These are phyloP conservation scores for Acanthamoeba lenticulata DNA, from an alignment of 208 protist genomes.

Conservation along the genomic window DNA sequence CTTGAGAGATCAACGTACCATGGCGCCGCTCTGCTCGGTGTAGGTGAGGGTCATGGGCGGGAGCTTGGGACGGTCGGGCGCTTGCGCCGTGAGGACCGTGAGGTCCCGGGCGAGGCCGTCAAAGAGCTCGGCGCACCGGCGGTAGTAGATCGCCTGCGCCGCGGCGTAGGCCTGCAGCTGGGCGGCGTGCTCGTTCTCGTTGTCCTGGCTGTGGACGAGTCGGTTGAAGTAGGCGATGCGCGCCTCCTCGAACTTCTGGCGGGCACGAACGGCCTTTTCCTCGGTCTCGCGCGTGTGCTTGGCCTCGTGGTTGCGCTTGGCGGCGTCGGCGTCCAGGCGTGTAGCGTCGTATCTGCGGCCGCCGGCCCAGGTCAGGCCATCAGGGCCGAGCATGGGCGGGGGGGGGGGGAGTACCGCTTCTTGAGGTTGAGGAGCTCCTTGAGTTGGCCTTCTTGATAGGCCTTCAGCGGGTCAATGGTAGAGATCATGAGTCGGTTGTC, in stretches of 20 bases:
- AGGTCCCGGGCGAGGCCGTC: background rate
- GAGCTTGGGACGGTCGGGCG: background rate
- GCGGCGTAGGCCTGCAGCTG: conserved; percentile 50
- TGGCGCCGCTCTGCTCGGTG: background rate
- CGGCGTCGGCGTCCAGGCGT: background rate
- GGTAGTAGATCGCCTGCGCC: conserved; percentile 46
- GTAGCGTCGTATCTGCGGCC: background rate
- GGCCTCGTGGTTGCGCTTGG: background rate
- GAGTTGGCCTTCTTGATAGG: background rate
- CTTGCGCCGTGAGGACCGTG: background rate
- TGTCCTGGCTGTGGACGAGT: conserved; percentile 19
- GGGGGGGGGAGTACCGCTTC: background rate
- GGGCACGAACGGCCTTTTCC: background rate
- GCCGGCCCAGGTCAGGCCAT: background rate
- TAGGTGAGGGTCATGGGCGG: conserved; percentile 41
- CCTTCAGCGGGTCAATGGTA: background rate
- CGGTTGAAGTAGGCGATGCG: conserved; percentile 37
- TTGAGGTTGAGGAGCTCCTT: conserved; percentile 18
- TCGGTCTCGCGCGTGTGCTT: background rate
- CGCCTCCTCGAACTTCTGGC: conserved; percentile 18
- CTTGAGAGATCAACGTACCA: background rate
- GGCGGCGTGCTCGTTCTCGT: conserved; percentile 28
- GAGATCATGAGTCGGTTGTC: conserved; percentile 29
- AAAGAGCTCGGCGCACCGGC: background rate
- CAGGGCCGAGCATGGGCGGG: background rate